Evolutionary conservation across 176 grass and related monocot species (phyloP).

Genomic region (Musa itinerans): DNA sequence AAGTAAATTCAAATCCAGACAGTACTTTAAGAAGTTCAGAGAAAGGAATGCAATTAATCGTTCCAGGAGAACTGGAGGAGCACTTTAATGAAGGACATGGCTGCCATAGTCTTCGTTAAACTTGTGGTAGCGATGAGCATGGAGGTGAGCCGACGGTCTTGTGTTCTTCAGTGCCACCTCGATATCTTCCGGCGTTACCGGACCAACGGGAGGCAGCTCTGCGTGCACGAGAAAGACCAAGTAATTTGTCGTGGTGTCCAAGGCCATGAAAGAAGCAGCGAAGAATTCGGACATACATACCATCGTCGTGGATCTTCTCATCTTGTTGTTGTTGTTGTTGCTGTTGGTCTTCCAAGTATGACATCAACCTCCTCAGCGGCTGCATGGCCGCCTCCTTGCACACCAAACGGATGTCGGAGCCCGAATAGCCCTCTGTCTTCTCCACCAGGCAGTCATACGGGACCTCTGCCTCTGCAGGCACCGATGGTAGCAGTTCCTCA

Average conservation of each 20-base stretch:
- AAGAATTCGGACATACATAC: conserved; percentile 46
- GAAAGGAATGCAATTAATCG: too few species aligned
- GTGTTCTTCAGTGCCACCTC: conserved; percentile 79
- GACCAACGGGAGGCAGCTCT: conserved; percentile 76
- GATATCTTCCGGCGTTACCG: conserved; percentile 50
- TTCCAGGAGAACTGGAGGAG: too few species aligned
- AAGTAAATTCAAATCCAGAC: too few species aligned
- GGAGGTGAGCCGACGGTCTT: conserved; percentile 76
- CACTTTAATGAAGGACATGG: conserved; percentile 40
- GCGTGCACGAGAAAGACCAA: neutral
- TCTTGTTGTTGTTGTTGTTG: too few species aligned
- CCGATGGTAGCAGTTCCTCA: conserved; percentile 54
- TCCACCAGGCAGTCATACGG: conserved; percentile 57
- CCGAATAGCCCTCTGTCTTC: conserved; percentile 81
- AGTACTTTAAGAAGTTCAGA: too few species aligned
- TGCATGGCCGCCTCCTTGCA: conserved; percentile 99
- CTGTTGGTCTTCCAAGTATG: too few species aligned
- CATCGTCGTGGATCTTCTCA: conserved; percentile 30
- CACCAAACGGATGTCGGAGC: conserved; percentile 79
- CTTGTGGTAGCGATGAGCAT: conserved; percentile 65
- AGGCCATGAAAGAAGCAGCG: neutral
- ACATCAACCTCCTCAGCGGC: conserved; percentile 68
- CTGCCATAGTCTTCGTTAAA: conserved; percentile 90
- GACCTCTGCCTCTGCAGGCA: conserved; percentile 41
- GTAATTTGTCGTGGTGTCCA: too few species aligned